Evolutionary conservation across 441 rosid species (phyloP).

Genomic region (Syzygium malaccense): DNA sequence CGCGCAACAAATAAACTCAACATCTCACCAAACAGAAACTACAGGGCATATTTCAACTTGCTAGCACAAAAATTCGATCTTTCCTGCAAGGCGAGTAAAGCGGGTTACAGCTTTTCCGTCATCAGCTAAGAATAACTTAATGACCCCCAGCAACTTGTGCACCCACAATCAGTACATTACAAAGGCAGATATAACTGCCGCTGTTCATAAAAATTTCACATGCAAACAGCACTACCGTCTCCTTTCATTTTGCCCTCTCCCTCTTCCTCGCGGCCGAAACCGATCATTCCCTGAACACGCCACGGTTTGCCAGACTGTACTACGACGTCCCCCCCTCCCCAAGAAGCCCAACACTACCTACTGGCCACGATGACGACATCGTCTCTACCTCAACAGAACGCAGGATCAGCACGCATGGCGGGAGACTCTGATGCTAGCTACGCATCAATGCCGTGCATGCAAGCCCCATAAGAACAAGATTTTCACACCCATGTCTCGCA

Average conservation of each 20-base stretch:
- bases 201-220: too few species aligned
- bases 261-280: background rate
- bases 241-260: too few species aligned
- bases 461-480: background rate
- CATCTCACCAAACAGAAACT: background rate
- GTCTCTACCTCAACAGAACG: background rate
- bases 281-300: background rate
- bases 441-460: background rate
- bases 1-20: background rate
- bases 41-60: background rate
- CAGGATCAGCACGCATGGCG: background rate
- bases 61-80: background rate
- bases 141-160: background rate
- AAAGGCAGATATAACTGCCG: background rate
- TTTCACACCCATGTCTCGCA: background rate
- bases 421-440: background rate
- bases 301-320: background rate
- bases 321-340: background rate
- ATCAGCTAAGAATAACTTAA: background rate
- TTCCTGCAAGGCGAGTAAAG: background rate
- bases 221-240: too few species aligned
- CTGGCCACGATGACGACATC: background rate
- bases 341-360: background rate
- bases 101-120: background rate
- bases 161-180: background rate